Evolutionary conservation across 495 filamentous ascomycete species (phyloP).

Genomic region (Aspergillus sclerotiicarbonarius): DNA sequence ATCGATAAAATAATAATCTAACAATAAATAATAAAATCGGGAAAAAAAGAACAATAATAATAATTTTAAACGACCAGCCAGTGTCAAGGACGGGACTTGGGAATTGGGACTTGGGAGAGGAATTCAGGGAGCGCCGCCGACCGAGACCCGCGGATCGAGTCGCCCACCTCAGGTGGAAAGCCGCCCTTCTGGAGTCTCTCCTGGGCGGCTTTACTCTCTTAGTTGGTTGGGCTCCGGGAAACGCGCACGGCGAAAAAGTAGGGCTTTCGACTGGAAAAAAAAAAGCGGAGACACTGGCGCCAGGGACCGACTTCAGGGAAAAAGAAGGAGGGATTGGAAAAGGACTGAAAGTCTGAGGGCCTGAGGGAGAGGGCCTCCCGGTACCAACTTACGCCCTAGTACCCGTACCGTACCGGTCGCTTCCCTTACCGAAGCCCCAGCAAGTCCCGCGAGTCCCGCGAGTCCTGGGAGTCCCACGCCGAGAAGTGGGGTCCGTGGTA

Average conservation of each 20-base stretch:
- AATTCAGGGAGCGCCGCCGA: conserved; percentile 26
- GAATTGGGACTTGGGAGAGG: conserved; percentile 18
- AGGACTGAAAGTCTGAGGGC: background rate
- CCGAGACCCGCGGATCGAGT: conserved; percentile 17
- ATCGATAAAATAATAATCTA: conserved; percentile 17
- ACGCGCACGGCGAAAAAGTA: conserved; percentile 17
- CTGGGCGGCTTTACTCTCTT: conserved; percentile 1
- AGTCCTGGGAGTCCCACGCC: no score
- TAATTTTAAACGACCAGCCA: conserved; percentile 14
- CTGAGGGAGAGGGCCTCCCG: background rate
- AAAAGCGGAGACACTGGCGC: conserved; percentile 28
- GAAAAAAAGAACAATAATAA: conserved; percentile 19
- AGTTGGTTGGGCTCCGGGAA: conserved; percentile 7
- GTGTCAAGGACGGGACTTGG: conserved; percentile 7
- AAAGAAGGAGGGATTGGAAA: background rate
- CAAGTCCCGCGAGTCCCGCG: no score
- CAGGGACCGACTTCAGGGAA: conserved; percentile 17
- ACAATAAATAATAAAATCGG: conserved; percentile 13
- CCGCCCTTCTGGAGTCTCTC: background rate
- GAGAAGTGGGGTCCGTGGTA: no score
- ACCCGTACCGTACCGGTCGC: no score
- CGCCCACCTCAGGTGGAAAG: conserved; percentile 3
- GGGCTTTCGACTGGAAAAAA: conserved; percentile 8
- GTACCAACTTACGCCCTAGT: no score
- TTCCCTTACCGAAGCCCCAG: no score